Evolutionary conservation across 1,139 yeast genomes (phyloP).

Genomic region (Lodderomyces jiufengensis): DNA sequence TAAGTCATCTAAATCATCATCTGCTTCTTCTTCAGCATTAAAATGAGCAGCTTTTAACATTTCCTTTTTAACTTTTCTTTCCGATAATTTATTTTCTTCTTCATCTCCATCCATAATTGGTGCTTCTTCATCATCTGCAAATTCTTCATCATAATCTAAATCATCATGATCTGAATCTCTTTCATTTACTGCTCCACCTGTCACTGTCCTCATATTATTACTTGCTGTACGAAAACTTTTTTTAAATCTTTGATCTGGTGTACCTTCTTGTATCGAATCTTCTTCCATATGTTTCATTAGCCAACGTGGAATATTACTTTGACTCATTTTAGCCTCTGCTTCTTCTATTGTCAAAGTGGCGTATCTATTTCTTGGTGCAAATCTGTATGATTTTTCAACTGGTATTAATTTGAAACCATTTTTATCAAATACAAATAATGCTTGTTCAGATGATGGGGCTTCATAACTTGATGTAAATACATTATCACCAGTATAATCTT

Average conservation of each 20-base stretch:
- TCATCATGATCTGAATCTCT: conserved; percentile 86
- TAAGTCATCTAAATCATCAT: conserved; percentile 58
- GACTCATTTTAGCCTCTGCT: conserved; percentile 93
- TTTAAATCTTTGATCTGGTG: conserved; percentile 48
- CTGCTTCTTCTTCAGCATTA: conserved; percentile 58
- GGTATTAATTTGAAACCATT: conserved; percentile 94
- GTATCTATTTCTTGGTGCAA: conserved; percentile 89
- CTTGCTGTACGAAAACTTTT: conserved; percentile 17
- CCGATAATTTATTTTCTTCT: conserved; percentile 88
- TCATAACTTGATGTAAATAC: conserved; percentile 96
- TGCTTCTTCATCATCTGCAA: conserved; percentile 98
- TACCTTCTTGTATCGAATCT: conserved; percentile 44
- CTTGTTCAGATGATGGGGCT: conserved; percentile 90
- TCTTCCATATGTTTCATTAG: conserved; percentile 87
- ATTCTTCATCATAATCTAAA: conserved; percentile 91
- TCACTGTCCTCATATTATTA: conserved; percentile 46
- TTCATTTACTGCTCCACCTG: conserved; percentile 45
- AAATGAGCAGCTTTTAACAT: conserved; percentile 82
- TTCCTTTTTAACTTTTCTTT: conserved; percentile 82
- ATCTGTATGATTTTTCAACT: conserved; percentile 87
- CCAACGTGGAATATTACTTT: conserved; percentile 87
- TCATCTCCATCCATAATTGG: conserved; percentile 97
- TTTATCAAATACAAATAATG: conserved; percentile 77
- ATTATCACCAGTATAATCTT: conserved; percentile 90
- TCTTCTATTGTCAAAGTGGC: conserved; percentile 93